Evolutionary conservation across 176 grass and related monocot species (phyloP), one percentile per base, ranked within the genome.

Genomic region (Zizania latifolia): DNA sequence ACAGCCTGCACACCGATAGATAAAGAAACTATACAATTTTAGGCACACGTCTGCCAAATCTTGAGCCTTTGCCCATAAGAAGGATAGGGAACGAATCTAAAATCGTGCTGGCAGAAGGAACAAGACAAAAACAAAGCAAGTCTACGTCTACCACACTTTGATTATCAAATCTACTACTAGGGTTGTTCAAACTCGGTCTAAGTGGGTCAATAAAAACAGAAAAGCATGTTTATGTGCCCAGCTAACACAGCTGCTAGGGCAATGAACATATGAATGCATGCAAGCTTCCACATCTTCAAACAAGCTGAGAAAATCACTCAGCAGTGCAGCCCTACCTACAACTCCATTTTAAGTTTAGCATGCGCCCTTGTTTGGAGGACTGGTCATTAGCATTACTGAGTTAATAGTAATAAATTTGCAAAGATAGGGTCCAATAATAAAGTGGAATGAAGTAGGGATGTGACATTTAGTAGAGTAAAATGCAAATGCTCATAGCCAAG

Each of bases 301-400:
- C 5, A 36, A 6, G 34, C 34, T 36, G 34, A 4, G 34, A 36
- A 36, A 74, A n/a, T 54, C 41, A 63, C n/a, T 50, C 26, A 14
- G 46, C 16, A 48, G 32, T 50, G n/a, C n/a, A n/a, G 46, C 3
- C 58, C 46, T 28, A 63, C 17, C 48, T 63, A 48, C 39, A 76
- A 59, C 19, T 62, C 16, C 13, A 37, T 44, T 58, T 36, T 19
- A 59, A 83, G 37, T 68, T 76, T 36, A 65, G 30, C 43, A 65
- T 48, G 30, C 1, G 28, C 44, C 44, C 24, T 14, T 23, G 15
- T 76, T 36, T 62, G 10, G 22, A 44, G 31, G 55, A 61, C 38
- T 60, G 4, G 16, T 75, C 33, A 51, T 69, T 69, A 62, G 26
- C 55, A 61, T 39, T 77, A 34, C 44, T 75, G 73, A 64, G 40